These are phyloP conservation scores for Kwoniella shivajii DNA, from an alignment of 1,284 basidiomycete species.

Conservation along the genomic window DNA sequence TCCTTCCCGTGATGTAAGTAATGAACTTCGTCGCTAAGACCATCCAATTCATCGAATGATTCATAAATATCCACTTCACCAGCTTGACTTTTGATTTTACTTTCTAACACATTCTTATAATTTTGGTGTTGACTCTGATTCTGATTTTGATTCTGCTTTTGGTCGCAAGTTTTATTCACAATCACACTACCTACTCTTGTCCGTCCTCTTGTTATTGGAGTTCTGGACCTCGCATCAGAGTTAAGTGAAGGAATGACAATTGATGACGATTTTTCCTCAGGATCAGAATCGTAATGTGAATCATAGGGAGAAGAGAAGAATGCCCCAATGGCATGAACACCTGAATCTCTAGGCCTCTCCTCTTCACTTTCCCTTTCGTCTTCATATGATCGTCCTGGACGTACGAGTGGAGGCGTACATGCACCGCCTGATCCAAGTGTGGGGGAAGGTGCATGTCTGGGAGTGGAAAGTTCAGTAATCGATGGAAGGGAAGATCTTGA, in stretches of 20 bases:
- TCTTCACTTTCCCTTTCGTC: neutral
- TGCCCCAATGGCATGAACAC: conserved; percentile 28
- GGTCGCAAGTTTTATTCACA: neutral
- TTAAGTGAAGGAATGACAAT: neutral
- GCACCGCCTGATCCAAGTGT: neutral
- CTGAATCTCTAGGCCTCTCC: conserved; percentile 12
- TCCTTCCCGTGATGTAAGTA: neutral
- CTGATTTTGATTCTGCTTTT: no score
- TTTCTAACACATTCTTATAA: conserved; percentile 8
- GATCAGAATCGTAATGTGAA: conserved; percentile 12
- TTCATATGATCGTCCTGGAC: neutral
- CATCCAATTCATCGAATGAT: no score
- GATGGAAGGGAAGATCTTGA: conserved; percentile 11
- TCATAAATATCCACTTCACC: conserved; percentile 7
- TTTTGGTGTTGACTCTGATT: no score
- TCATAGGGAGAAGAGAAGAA: conserved; percentile 29
- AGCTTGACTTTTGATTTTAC: conserved; percentile 13
- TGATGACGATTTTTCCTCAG: conserved; percentile 3
- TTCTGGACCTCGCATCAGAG: neutral
- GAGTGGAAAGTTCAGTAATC: neutral
- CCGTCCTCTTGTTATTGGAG: neutral
- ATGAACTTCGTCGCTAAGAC: neutral
- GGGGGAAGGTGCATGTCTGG: neutral
- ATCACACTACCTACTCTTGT: conserved; percentile 1
- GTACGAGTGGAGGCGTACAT: neutral